Conservation (phyloP, 2,329 filamentous ascomycete genomes). For the Pseudogymnoascus sp. region DNA sequence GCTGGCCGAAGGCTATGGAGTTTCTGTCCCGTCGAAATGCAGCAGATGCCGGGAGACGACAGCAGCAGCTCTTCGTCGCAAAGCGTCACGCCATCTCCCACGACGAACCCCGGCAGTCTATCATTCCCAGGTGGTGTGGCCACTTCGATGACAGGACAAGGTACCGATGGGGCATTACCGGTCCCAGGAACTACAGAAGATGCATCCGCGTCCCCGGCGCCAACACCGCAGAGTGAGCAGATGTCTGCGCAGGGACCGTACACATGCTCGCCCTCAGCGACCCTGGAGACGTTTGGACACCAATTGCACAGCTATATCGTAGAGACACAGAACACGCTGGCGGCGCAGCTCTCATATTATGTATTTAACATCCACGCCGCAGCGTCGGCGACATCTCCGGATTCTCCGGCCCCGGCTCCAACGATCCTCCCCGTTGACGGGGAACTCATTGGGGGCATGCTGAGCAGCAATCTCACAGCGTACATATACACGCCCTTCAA, state of each 20-base stretch:
- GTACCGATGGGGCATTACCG: not conserved
- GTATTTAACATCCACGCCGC: constrained; percentile 54
- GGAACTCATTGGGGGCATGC: constrained; percentile 38
- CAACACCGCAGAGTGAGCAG: constrained; percentile 17
- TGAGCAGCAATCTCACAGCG: constrained; percentile 39
- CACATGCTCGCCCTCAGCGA: constrained; percentile 45
- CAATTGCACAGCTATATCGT: constrained; percentile 46
- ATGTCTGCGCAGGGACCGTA: constrained; percentile 43
- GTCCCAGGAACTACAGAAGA: not conserved
- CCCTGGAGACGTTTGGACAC: constrained; percentile 40
- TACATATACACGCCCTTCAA: constrained; percentile 46
- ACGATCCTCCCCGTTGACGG: constrained; percentile 35
- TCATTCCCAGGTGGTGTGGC: not conserved
- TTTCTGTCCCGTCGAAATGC: constrained; percentile 51
- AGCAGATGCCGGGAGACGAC: not conserved
- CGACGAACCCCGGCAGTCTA: not conserved
- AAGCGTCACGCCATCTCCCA: not conserved
- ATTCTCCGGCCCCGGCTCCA: constrained; percentile 33
- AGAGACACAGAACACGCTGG: constrained; percentile 44
- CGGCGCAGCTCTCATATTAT: constrained; percentile 44
- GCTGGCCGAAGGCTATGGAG: constrained; percentile 43
- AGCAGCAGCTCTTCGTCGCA: not conserved
- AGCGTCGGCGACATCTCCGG: constrained; percentile 33
- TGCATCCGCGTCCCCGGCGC: not conserved
- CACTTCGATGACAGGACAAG: not conserved